These are phyloP conservation scores for Penicillium flavigenum DNA, from an alignment of 495 filamentous ascomycete species.

Conservation along the genomic window DNA sequence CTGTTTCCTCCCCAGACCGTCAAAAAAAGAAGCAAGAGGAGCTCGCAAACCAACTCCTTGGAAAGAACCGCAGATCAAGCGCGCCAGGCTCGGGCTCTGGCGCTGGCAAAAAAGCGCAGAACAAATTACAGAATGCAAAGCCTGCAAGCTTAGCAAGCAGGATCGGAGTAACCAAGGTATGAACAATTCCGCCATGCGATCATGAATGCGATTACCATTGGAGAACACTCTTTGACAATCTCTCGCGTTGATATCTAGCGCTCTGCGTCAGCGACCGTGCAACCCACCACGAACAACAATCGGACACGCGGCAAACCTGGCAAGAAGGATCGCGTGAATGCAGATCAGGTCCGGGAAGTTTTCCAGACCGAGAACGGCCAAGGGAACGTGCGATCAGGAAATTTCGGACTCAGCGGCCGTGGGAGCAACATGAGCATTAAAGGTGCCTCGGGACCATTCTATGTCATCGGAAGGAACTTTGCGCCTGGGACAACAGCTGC, in stretches of 20 bases:
- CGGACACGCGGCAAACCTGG: slow-evolving; percentile 28
- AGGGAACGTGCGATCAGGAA: slow-evolving; percentile 27
- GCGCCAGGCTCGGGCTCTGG: slow-evolving; percentile 49
- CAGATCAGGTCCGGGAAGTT: slow-evolving; percentile 39
- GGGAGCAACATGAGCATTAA: slow-evolving; percentile 64
- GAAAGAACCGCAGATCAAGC: slow-evolving; percentile 60
- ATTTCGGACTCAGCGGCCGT: slow-evolving; percentile 25
- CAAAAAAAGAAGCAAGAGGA: slow-evolving; percentile 67
- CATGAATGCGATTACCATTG: neutral
- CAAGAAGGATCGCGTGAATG: slow-evolving; percentile 40
- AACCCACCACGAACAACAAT: slow-evolving; percentile 32
- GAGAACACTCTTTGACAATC: slow-evolving; percentile 4
- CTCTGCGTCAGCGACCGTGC: slow-evolving; percentile 41
- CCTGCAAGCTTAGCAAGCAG: slow-evolving; percentile 65
- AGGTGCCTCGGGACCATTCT: slow-evolving; percentile 70
- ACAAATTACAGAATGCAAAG: slow-evolving; percentile 47
- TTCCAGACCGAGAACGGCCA: slow-evolving; percentile 31
- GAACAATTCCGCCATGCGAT: neutral
- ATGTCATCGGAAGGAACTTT: slow-evolving; percentile 87
- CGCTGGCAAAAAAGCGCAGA: slow-evolving; percentile 18
- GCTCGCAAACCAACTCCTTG: slow-evolving; percentile 70
- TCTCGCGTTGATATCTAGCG: slow-evolving; percentile 31
- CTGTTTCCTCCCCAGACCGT: slow-evolving; percentile 49
- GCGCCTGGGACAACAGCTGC: slow-evolving; percentile 89
- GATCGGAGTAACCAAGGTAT: slow-evolving; percentile 72